Base-by-base conservation (phyloP, 768 basidiomycete species). In the Fistulinella prunicolor region DNA sequence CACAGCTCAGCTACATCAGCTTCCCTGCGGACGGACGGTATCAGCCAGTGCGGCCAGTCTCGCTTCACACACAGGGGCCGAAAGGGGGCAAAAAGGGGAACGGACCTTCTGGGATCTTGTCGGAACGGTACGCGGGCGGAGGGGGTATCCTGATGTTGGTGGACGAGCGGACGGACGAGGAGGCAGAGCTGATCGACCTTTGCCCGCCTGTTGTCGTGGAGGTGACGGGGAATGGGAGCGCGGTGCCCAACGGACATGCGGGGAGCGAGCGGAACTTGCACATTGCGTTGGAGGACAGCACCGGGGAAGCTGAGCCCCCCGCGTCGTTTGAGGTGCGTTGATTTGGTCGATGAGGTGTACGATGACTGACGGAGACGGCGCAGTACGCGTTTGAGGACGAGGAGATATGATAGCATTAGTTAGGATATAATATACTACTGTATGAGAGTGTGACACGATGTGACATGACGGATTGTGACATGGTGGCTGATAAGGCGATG, bases 121-220 rank as follows among this genome's bases (percentile, higher is more conserved):
- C 80, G 26, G 82, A 86, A 61, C 81, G 79, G 54, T 84, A 80
- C 56, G 83, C 81, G 30, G 85, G 86, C 30, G 93, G 91, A 17
- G 89, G 89, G 38, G 94, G 94, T 4, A 94, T 98, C 54, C 62
- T 99, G 46, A 78, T 99, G 51, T 67, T 99, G 49, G 70, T 78
- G 30, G 94, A 96, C 68, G 76, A 76, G 38, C 77, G 74, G 55
- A 84, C 89, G 9, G 78, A 77, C 21, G 86, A 86, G 47, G 79
- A 80, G 49, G 79, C 77, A 5, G 88, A 93, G 60, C 85, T 85
- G 62, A 85, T 97, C 47, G 78, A 80, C 57, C 65, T 84, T 35
- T 69, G 71, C 3, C 80, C 81, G 47, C 68, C 76, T 13, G 62
- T 64, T 23, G 38, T 22, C 17, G 38, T 13, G 1, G 47, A 51